Conservation (phyloP, 2,329 filamentous ascomycete genomes). For the Simplicillium sp. region DNA sequence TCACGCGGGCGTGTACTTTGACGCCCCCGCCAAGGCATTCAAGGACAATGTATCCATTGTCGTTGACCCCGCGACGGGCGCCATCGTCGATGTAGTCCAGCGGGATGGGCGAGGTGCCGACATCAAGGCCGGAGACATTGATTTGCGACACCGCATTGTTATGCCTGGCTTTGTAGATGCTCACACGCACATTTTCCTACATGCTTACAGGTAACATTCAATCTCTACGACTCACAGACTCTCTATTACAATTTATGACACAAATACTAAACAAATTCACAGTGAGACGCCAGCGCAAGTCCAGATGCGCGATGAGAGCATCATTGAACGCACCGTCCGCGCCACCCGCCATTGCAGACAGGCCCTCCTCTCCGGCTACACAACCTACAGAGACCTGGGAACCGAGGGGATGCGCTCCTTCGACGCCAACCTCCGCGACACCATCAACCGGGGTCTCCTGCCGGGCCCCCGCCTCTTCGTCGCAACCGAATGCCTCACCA, state of each 20-base stretch:
- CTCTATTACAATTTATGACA: too few relatives aligned
- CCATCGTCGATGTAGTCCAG: conserved; percentile 25
- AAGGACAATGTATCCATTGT: conserved; percentile 30
- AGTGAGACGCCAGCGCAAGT: conserved; percentile 28
- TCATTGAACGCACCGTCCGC: conserved; percentile 46
- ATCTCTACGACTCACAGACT: not conserved
- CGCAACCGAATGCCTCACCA: conserved; percentile 39
- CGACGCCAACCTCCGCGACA: conserved; percentile 41
- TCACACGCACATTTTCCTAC: conserved; percentile 47
- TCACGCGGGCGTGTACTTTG: conserved; percentile 37
- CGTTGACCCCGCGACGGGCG: conserved; percentile 26
- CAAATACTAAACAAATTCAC: conserved; percentile 6
- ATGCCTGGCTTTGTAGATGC: conserved; percentile 45
- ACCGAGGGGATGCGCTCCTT: conserved; percentile 40
- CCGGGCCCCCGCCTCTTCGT: conserved; percentile 47
- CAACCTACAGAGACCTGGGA: conserved; percentile 47
- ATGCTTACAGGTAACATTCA: conserved; percentile 30
- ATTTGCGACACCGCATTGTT: conserved; percentile 42
- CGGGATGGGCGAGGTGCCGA: conserved; percentile 15
- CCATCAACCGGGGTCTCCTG: conserved; percentile 42
- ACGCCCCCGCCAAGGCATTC: conserved; percentile 31
- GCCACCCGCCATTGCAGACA: conserved; percentile 41
- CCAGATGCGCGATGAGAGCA: conserved; percentile 48
- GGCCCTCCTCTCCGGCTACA: conserved; percentile 47
- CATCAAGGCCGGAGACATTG: conserved; percentile 29